Evolutionary conservation across 768 basidiomycete species (phyloP).

Genomic region (Boletus bicolor): DNA sequence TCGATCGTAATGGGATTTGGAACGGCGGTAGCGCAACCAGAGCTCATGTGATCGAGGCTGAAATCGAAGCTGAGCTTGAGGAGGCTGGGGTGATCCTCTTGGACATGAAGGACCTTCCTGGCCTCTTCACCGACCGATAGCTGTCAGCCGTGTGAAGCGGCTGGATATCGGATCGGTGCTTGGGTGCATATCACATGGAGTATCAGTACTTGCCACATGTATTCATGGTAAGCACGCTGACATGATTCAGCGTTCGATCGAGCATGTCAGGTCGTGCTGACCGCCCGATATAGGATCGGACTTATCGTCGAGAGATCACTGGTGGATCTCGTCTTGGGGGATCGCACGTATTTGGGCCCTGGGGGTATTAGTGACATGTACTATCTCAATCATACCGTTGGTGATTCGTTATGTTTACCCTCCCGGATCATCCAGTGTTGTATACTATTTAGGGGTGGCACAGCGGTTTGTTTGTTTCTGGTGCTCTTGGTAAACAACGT

Average conservation of each 20-base stretch:
- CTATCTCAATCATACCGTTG: background rate
- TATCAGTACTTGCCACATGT: background rate
- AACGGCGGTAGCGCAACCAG: constrained; percentile 54
- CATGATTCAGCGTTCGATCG: background rate
- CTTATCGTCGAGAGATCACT: background rate
- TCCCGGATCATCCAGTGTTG: background rate
- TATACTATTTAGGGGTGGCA: no score
- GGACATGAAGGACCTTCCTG: constrained; percentile 62
- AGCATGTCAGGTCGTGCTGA: background rate
- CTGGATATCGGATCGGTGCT: background rate
- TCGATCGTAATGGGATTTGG: constrained; percentile 61
- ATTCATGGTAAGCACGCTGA: constrained; percentile 13
- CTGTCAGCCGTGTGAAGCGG: background rate
- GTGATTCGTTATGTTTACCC: background rate
- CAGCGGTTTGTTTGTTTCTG: no score
- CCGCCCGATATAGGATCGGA: background rate
- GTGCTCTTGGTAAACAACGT: no score
- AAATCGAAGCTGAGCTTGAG: constrained; percentile 65
- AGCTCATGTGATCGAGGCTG: constrained; percentile 50
- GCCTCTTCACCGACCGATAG: constrained; percentile 57
- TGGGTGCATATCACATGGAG: background rate
- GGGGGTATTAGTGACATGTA: background rate
- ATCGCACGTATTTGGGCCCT: background rate
- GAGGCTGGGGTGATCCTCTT: constrained; percentile 63
- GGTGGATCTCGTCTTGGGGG: background rate